Evolutionary conservation across 192 early-diverging fungal species (phyloP).

Genomic region (Chytriomyces confervae): DNA sequence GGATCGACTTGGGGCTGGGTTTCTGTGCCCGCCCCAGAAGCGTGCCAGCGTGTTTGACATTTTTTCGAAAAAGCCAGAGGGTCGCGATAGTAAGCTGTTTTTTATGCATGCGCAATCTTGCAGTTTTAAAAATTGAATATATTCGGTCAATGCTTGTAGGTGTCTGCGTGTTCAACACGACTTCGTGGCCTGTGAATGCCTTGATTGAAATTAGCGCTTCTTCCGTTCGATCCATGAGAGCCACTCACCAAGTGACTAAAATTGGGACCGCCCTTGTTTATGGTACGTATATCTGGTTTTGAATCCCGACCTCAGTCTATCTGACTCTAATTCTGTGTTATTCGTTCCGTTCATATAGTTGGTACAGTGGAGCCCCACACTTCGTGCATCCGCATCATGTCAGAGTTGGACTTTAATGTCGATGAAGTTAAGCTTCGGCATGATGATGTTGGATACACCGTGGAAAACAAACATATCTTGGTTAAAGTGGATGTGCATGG

Average conservation of each 20-base stretch:
- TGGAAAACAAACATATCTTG: slow-evolving; percentile 9
- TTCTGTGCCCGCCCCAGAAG: not conserved
- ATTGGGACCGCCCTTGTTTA: slow-evolving; percentile 29
- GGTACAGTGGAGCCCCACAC: not conserved
- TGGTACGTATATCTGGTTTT: slow-evolving; percentile 11
- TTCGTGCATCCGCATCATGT: not conserved
- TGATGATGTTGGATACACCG: not conserved
- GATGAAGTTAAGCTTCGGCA: slow-evolving; percentile 11
- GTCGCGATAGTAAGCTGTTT: not conserved
- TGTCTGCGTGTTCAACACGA: slow-evolving; percentile 45
- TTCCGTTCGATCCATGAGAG: not conserved
- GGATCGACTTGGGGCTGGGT: not conserved
- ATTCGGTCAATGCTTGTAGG: not conserved
- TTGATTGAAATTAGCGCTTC: slow-evolving; percentile 32
- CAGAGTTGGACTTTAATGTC: not conserved
- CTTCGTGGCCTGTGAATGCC: slow-evolving; percentile 35
- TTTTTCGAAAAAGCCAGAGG: not conserved
- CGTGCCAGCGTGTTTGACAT: not conserved
- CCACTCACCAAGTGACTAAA: slow-evolving; percentile 22
- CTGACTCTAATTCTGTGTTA: not conserved
- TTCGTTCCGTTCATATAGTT: not conserved
- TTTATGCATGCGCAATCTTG: not conserved
- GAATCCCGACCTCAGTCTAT: too few relatives aligned
- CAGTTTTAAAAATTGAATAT: too few relatives aligned
- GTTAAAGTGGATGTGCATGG: slow-evolving; percentile 14